phyloP scores from a whole-genome alignment of 1,139 yeast species.

The Taphrina pruni region DNA sequence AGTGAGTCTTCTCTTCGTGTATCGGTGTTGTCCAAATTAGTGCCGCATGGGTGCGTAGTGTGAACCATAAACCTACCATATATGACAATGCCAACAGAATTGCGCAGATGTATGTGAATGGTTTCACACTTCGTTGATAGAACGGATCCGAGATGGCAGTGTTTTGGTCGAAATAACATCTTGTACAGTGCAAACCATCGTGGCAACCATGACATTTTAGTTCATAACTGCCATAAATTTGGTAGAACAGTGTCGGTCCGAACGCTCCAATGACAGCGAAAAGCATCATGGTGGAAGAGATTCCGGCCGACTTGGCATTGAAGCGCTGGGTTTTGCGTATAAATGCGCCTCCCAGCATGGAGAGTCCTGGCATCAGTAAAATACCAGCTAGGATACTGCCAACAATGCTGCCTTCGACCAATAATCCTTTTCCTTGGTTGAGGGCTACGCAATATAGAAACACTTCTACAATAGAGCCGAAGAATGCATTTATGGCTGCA shows the following conservation, averaged over 20 bases:
- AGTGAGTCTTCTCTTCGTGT: slow-evolving; percentile 45
- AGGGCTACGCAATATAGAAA: slow-evolving; percentile 91
- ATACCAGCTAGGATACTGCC: slow-evolving; percentile 96
- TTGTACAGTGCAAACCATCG: slow-evolving; percentile 59
- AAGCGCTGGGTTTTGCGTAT: slow-evolving; percentile 90
- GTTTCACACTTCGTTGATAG: slow-evolving; percentile 70
- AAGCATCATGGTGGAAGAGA: slow-evolving; percentile 90
- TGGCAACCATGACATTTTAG: slow-evolving; percentile 66
- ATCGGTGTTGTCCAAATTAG: slow-evolving; percentile 85
- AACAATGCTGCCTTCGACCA: slow-evolving; percentile 97
- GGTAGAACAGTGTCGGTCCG: slow-evolving; percentile 89
- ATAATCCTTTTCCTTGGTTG: slow-evolving; percentile 78
- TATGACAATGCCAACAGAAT: slow-evolving; percentile 80
- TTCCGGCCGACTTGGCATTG: slow-evolving; percentile 96
- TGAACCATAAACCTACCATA: slow-evolving; percentile 88
- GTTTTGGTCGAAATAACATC: slow-evolving; percentile 82
- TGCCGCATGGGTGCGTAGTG: slow-evolving; percentile 94
- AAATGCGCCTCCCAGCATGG: slow-evolving; percentile 97
- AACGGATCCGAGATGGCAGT: slow-evolving; percentile 65
- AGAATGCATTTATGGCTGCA: slow-evolving; percentile 96
- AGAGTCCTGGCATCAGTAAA: slow-evolving; percentile 83
- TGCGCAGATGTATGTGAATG: slow-evolving; percentile 83
- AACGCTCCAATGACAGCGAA: slow-evolving; percentile 84
- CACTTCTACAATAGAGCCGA: slow-evolving; percentile 93
- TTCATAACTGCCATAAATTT: slow-evolving; percentile 87